A percentile compares a stretch with the other conserved stretches of the same genome.
Conservation (phyloP, 2,329 filamentous ascomycete genomes). For the Penicillium decumbens region DNA sequence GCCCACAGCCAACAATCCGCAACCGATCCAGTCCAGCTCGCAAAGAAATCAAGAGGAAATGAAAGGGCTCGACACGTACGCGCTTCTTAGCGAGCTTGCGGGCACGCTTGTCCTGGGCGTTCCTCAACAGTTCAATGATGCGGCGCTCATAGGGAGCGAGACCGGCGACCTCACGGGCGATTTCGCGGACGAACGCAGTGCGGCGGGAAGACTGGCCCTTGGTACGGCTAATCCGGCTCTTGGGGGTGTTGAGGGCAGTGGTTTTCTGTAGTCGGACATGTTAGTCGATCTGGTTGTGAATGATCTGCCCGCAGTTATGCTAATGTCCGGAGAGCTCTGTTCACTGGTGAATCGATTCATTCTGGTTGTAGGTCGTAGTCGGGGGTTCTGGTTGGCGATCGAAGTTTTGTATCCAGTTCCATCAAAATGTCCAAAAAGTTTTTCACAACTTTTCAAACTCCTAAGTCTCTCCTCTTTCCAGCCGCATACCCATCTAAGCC, state of each 20-base stretch:
- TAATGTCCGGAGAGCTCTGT: constrained; percentile 1
- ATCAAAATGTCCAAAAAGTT: constrained; percentile 7
- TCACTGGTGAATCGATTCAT: not conserved
- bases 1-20: not conserved
- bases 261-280: constrained; percentile 63
- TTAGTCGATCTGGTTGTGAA: constrained; percentile 37
- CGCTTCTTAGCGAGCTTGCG: constrained; percentile 99
- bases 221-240: constrained; percentile 74
- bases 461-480: not conserved
- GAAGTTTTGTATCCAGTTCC: constrained; percentile 1
- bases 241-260: constrained; percentile 66
- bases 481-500: not conserved
- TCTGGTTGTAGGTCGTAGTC: constrained; percentile 2
- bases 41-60: not conserved
- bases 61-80: constrained; percentile 52
- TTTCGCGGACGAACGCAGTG: constrained; percentile 92
- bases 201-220: constrained; percentile 97
- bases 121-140: constrained; percentile 97
- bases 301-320: not conserved
- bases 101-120: constrained; percentile 99
- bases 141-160: constrained; percentile 96
- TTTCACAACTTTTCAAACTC: not conserved
- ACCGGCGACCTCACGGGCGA: constrained; percentile 97
- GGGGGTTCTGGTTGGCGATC: not conserved
- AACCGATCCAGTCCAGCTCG: not conserved